Conservation (phyloP, 2,329 filamentous ascomycete species). For the Arthrobotrys conoides region DNA sequence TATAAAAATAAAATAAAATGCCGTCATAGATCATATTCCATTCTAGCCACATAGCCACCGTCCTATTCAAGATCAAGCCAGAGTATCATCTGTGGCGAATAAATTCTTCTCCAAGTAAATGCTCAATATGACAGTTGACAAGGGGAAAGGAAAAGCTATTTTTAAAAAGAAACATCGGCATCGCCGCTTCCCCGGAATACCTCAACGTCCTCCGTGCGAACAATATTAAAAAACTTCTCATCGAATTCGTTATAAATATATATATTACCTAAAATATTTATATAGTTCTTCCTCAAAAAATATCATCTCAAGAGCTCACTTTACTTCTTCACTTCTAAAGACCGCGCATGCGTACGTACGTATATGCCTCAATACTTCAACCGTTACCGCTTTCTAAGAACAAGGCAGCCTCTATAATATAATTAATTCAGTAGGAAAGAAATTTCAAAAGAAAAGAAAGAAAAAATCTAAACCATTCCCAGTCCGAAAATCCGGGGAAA, state of each 20-base stretch:
- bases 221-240: neutral
- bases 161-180: slow-evolving; percentile 2
- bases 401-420: neutral
- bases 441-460: neutral
- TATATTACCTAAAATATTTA: slow-evolving; percentile 46
- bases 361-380: neutral
- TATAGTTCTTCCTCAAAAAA: no score
- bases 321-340: no score
- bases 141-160: neutral
- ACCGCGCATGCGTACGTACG: no score
- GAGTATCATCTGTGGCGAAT: slow-evolving; percentile 6
- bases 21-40: slow-evolving; percentile 10
- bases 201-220: slow-evolving; percentile 51
- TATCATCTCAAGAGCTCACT: slow-evolving; percentile 11
- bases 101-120: no score
- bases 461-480: slow-evolving; percentile 48
- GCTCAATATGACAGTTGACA: no score
- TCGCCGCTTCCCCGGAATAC: slow-evolving; percentile 55
- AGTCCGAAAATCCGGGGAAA: slow-evolving; percentile 59
- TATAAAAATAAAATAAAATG: neutral
- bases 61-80: neutral
- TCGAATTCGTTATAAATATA: slow-evolving; percentile 17
- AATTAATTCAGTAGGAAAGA: no score
- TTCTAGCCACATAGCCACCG: slow-evolving; percentile 44
- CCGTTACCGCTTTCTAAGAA: neutral